phyloP scores from a whole-genome alignment of 768 basidiomycete genomes.

The Cubamyces sp. region DNA sequence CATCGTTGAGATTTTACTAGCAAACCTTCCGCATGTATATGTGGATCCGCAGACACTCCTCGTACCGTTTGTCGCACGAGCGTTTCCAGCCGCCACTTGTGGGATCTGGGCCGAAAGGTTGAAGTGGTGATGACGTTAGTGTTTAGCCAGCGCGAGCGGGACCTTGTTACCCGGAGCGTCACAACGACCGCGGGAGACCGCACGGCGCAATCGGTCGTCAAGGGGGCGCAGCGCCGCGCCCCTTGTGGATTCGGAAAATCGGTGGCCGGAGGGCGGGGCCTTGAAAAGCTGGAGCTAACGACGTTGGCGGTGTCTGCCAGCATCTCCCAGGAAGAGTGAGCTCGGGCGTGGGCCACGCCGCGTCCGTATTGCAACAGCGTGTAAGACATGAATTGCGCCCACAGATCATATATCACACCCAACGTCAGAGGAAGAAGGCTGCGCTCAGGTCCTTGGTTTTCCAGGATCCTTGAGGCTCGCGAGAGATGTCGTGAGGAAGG shows the following conservation, averaged over 20 bases:
- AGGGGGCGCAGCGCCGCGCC: slow-evolving; percentile 7
- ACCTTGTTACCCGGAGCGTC: slow-evolving; percentile 12
- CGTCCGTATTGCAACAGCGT: slow-evolving; percentile 18
- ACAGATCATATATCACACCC: slow-evolving; percentile 23
- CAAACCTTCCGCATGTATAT: neutral
- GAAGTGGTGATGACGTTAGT: slow-evolving; percentile 18
- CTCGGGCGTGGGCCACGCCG: slow-evolving; percentile 19
- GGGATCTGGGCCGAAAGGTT: slow-evolving; percentile 9
- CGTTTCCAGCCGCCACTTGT: no score
- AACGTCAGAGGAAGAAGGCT: slow-evolving; percentile 13
- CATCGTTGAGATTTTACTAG: neutral
- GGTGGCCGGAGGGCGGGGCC: neutral
- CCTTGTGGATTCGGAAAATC: neutral
- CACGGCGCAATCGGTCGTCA: slow-evolving; percentile 23
- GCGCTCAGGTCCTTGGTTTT: neutral
- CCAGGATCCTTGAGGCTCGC: no score
- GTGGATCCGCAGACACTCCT: no score
- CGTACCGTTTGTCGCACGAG: no score
- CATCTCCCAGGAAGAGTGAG: slow-evolving; percentile 7
- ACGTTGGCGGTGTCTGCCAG: slow-evolving; percentile 4
- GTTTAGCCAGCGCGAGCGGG: slow-evolving; percentile 19
- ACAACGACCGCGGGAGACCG: slow-evolving; percentile 18
- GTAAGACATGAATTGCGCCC: slow-evolving; percentile 15
- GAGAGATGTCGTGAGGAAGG: slow-evolving; percentile 1
- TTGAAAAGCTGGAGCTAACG: neutral